Evolutionary conservation across 352 stramenopile species (phyloP), one percentile per base, ranked within the genome.

Genomic region (Phytophthora cajani): DNA sequence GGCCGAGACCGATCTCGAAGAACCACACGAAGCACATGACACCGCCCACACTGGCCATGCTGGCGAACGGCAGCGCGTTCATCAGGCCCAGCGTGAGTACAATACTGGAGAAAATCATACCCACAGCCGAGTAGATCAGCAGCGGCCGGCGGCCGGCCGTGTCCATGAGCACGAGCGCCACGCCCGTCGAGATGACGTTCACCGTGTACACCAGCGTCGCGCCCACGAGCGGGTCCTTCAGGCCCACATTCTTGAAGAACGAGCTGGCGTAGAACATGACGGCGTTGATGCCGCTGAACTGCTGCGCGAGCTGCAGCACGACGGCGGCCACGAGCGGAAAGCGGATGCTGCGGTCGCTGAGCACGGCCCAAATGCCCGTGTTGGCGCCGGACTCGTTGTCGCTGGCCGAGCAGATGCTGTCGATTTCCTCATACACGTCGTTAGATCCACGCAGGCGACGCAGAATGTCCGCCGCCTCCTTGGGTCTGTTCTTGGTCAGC

Each of bases 1-100:
- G 95, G 9, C 96, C 96, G 7, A 89, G 60, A 12, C 81, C 81
- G 55, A 89, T 88, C 60, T 88, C 81, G 49, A 88, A 88, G 69
- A 87, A 92, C 83, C 85, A 92, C 42, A 92, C 83, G 40, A 90
- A 92, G 58, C 82, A 86, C 81, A 92, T 89, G 44, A 92, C 81
- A 54, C 83, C 85, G 27, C 85, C 81, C 62, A 92, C 77, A 25
- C 77, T 83, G 46, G 67, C 71, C 70, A 83, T 88, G 49, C 82
- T 88, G 8, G 82, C 75, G 58, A 91, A 91, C 10, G 85, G 85
- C 19, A 92, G 71, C 32, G 75, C 72, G 57, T 91, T 84, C 62
- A 90, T 87, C 64, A 92, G 46, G 1, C 83, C 85, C 10, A 92
- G 56, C 25, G 85, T 92, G 67, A 92, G 67, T 17, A 92, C 67